Base-by-base conservation (phyloP, 1,284 basidiomycete genomes). In the Ceratobasidium sp. region DNA sequence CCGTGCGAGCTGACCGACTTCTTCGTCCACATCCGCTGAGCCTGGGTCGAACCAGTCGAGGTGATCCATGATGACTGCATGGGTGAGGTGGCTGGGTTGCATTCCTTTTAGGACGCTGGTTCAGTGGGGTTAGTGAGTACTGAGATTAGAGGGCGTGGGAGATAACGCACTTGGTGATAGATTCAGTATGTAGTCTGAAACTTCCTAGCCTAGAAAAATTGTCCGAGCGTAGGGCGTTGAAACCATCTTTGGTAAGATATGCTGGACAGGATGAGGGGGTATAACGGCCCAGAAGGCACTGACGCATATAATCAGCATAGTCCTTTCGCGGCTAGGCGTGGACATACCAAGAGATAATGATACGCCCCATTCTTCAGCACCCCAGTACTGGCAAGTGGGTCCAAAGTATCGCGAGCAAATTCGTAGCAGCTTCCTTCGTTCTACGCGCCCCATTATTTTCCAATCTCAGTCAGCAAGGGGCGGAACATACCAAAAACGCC, bases 11-110 rank as follows among this genome's bases (percentile, higher is more conserved):
- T 90, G 85, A 10, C 79, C 74, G 29, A 90, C 82, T 75, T 92
- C 89, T 52, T 86, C 82, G 67, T 88, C 85, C 17, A 85, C 84
- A 65, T 87, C 87, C 68, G 79, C 76, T 3, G 85, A 82, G 22
- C 85, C 85, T 1, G 85, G 86, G 34, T 83, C 78, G 76, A 91
- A 91, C 78, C 82, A 91, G 75, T 91, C 90, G 72, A 91, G 83
- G 70, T 90, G 88, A 77, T 93, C 92, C 92, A 94, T 93, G 65
- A 91, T 82, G 69, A 93, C 84, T 10, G 85, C 84, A 47, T 87
- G 85, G 35, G 88, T 89, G 42, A 91, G 79, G 17, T 83, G 84
- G 53, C 78, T 80, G 52, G 80, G 77, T 0, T 80, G 77, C n/a
- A 91, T 79, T 27, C 86, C 86, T 20, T 82, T 80, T 5, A 90